phyloP scores from a whole-genome alignment of 768 basidiomycete genomes.

The Termitomyces sp. region DNA sequence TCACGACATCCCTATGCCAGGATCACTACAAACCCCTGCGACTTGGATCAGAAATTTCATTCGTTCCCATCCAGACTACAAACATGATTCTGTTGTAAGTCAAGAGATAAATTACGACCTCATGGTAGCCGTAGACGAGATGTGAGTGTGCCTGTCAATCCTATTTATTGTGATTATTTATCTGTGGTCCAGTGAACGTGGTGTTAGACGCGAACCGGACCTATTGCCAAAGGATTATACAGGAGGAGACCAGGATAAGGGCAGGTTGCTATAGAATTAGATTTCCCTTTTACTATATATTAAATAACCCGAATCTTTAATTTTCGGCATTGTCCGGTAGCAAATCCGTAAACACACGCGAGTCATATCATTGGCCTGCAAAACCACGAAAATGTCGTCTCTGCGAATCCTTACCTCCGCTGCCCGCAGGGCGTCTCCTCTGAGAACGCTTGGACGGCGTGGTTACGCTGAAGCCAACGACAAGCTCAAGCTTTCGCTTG shows the following conservation, averaged over 20 bases:
- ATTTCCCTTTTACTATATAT: background rate
- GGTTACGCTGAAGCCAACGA: slow-evolving; percentile 91
- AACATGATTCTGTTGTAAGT: slow-evolving; percentile 86
- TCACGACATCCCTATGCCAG: slow-evolving; percentile 30
- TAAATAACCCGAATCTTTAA: background rate
- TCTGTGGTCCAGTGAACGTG: slow-evolving; percentile 49
- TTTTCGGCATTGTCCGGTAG: slow-evolving; percentile 17
- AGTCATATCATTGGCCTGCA: slow-evolving; percentile 17
- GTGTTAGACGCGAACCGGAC: slow-evolving; percentile 53
- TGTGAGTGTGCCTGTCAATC: slow-evolving; percentile 50
- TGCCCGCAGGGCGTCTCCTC: slow-evolving; percentile 50
- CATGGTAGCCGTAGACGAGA: slow-evolving; percentile 81
- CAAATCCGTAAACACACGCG: slow-evolving; percentile 39
- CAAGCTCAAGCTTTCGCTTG: slow-evolving; percentile 90
- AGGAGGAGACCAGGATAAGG: slow-evolving; percentile 40
- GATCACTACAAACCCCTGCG: slow-evolving; percentile 79
- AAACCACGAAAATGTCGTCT: slow-evolving; percentile 58
- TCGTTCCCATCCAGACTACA: slow-evolving; percentile 85
- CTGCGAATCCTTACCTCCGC: slow-evolving; percentile 65
- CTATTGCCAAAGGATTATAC: slow-evolving; percentile 60
- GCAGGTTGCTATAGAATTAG: slow-evolving; percentile 28
- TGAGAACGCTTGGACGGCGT: slow-evolving; percentile 54
- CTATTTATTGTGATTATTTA: background rate
- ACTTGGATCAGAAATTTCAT: slow-evolving; percentile 94
- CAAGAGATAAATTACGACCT: slow-evolving; percentile 95